Base-by-base conservation (phyloP, 352 stramenopile species). In the Phytophthora capsici region DNA sequence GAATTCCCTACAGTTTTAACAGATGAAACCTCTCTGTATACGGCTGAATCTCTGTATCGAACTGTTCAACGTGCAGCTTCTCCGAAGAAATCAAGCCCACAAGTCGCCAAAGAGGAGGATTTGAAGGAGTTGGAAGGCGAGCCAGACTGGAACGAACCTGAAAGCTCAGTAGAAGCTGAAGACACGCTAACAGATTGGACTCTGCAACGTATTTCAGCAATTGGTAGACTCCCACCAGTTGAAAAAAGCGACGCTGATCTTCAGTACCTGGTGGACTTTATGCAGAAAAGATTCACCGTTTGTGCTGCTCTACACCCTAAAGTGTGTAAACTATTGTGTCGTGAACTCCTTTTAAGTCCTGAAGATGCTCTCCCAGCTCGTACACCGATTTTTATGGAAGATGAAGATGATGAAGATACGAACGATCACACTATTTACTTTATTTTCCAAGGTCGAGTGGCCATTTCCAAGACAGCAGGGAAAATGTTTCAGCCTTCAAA, bases 301-400 rank as follows among this genome's bases (percentile, higher is more conserved):
- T 90, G 82, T 58, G 70, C 67, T 5, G 43, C 59, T 1, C 37
- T 90, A 17, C 57, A 69, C 6, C 77, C 67, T 4, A 63, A 80
- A 14, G 73, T 80, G 0, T 73, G 75, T n/a, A 57, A 69, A 28
- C 32, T 73, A 16, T 53, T 90, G 14, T 75, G 70, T 36, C 37
- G 52, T 45, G 63, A 73, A 0, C 23, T 90, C 8, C n/a, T 74
- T 14, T 43, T 72, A 32, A 78, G 17, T 26, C 56, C 37, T 48
- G 38, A 63, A 46, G 50, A 34, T 26, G 36, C 19, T 28, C 26
- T 86, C 8, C 48, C 63, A 32, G n/a, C 48, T 20, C 58, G 41
- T 13, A 77, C 70, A 5, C 58, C 66, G 13, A 49, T 82, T n/a
- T 79, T 77, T 45, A 32, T 75, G 41, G 73, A 82, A 23, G 56